phyloP scores from a whole-genome alignment of 2,329 filamentous ascomycete genomes.

The Aureobasidium sp. region DNA sequence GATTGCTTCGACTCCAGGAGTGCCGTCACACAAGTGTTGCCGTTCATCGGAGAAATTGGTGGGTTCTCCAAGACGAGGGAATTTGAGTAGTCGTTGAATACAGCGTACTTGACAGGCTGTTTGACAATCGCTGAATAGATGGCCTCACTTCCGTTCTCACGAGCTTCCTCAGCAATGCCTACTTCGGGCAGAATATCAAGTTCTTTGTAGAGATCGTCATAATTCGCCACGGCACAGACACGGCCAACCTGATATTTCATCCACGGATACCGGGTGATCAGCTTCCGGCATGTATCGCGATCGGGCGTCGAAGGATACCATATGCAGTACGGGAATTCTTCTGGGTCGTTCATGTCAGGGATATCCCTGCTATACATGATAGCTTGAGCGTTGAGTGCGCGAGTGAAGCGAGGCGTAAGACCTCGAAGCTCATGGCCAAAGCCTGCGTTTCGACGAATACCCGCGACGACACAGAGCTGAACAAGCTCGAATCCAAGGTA shows the following conservation, averaged over 20 bases:
- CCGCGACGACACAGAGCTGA: constrained; percentile 12
- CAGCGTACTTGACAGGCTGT: constrained; percentile 19
- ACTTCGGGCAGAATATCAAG: constrained; percentile 33
- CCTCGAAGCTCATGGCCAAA: constrained; percentile 15
- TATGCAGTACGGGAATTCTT: constrained; percentile 33
- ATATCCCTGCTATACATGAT: constrained; percentile 31
- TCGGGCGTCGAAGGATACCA: constrained; percentile 32
- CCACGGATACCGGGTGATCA: constrained; percentile 25
- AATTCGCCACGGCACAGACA: constrained; percentile 34
- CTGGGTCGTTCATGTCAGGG: constrained; percentile 21
- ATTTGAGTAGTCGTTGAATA: constrained; percentile 32
- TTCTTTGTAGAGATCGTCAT: constrained; percentile 29
- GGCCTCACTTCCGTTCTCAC: constrained; percentile 19
- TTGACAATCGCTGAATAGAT: constrained; percentile 24
- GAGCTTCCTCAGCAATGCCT: constrained; percentile 34
- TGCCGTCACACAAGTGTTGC: constrained; percentile 27
- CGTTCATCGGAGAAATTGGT: constrained; percentile 24
- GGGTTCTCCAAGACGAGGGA: constrained; percentile 17
- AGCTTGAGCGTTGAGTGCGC: constrained; percentile 26
- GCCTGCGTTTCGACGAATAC: constrained; percentile 17
- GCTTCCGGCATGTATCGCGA: constrained; percentile 29
- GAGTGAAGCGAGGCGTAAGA: constrained; percentile 15
- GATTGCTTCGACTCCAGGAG: constrained; percentile 18
- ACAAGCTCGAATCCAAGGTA: background rate
- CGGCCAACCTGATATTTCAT: constrained; percentile 31